A percentile compares a stretch with the other conserved stretches of the same genome.
phyloP scores from a whole-genome alignment of 805 yeast genomes.

The Ogataea nonfermentans region DNA sequence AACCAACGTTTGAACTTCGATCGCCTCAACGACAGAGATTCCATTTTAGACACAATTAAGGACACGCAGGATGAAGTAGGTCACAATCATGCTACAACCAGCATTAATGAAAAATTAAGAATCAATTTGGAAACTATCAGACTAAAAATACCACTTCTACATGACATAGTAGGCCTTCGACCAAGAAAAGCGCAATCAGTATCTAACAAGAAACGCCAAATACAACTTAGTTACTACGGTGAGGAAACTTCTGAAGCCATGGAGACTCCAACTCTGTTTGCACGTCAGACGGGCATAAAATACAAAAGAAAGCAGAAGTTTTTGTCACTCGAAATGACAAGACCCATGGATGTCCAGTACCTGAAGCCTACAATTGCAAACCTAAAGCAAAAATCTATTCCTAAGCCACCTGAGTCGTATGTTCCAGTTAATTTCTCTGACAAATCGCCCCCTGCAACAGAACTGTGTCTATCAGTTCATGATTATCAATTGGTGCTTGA shows the following conservation, averaged over 20 bases:
- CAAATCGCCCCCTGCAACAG: not conserved
- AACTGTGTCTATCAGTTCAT: not conserved
- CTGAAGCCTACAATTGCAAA: not conserved
- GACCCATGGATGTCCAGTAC: slow-evolving; percentile 2
- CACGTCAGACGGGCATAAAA: slow-evolving; percentile 10
- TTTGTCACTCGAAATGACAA: not conserved
- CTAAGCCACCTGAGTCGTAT: not conserved
- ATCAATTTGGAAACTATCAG: slow-evolving; percentile 3
- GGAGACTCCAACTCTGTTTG: slow-evolving; percentile 5
- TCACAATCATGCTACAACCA: not conserved
- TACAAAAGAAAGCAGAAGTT: slow-evolving; percentile 8
- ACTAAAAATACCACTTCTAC: slow-evolving; percentile 2
- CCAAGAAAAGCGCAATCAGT: not conserved
- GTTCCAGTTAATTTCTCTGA: slow-evolving; percentile 2
- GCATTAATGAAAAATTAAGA: slow-evolving; percentile 1
- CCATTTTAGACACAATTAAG: slow-evolving; percentile 12
- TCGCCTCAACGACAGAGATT: slow-evolving; percentile 16
- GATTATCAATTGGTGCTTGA: slow-evolving; percentile 16
- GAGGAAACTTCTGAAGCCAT: slow-evolving; percentile 15
- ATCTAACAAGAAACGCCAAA: slow-evolving; percentile 7
- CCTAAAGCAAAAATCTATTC: not conserved
- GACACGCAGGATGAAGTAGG: slow-evolving; percentile 13
- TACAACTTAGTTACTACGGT: slow-evolving; percentile 19
- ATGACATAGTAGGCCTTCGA: not conserved
- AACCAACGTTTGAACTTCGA: slow-evolving; percentile 22